These are phyloP conservation scores for Saccharomycopsis babjevae DNA, from an alignment of 805 yeast genomes.

Conservation along the genomic window DNA sequence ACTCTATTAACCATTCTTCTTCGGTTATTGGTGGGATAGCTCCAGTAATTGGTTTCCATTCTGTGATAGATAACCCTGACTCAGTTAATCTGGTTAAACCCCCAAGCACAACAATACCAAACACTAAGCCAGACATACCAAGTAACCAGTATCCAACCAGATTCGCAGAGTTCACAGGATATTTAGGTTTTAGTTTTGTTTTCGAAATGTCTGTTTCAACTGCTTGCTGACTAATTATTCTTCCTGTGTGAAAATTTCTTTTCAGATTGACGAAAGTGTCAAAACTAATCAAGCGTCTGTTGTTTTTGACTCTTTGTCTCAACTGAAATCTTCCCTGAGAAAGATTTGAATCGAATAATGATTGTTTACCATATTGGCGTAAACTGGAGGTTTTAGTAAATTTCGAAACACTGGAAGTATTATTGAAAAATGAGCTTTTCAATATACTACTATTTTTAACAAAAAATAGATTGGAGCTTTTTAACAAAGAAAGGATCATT, in stretches of 20 bases:
- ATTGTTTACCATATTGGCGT: not conserved
- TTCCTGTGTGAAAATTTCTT: constrained; percentile 20
- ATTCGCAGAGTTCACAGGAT: constrained; percentile 35
- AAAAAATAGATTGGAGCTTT: not conserved
- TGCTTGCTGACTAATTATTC: constrained; percentile 46
- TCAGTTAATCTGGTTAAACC: constrained; percentile 94
- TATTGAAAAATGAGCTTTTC: not conserved
- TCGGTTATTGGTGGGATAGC: constrained; percentile 78
- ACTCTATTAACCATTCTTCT: constrained; percentile 79
- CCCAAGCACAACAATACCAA: constrained; percentile 93
- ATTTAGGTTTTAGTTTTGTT: constrained; percentile 1
- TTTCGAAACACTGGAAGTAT: not conserved
- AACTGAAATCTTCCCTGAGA: not conserved
- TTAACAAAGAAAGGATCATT: not conserved
- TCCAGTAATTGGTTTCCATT: constrained; percentile 98
- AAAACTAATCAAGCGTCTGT: not conserved
- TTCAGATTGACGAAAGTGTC: not conserved
- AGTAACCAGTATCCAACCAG: constrained; percentile 80
- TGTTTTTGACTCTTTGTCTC: not conserved
- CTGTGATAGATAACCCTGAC: constrained; percentile 91
- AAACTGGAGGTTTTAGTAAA: not conserved
- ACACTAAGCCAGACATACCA: constrained; percentile 79
- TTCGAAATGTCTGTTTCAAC: constrained; percentile 52
- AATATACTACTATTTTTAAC: not conserved
- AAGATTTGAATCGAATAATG: not conserved